Base-by-base conservation (phyloP, 176 grass and related monocot genomes). In the Saccharum officinarum region DNA sequence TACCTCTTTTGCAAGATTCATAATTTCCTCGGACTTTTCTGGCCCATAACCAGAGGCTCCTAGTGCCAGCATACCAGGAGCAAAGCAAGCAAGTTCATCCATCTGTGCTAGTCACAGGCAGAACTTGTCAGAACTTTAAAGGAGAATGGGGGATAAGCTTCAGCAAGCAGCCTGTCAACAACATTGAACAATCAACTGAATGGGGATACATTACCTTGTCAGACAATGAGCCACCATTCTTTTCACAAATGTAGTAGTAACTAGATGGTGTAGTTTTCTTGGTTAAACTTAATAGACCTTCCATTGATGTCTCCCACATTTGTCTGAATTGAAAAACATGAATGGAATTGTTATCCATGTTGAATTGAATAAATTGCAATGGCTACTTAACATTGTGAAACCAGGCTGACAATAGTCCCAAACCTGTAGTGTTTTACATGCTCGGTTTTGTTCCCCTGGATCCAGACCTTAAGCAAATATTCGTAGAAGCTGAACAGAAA, bases 261-360 rank as follows among this genome's bases (percentile, higher is more conserved):
- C 86, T 97, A 83, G 97, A 97, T 8, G 97, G 92, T 44, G 88
- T 97, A 64, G 92, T 94, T 94, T 89, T 94, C 80, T 55, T 90
- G 49, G 88, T 88, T 85, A 99, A 92, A 83, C 92, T 99, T 84
- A 91, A 33, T 79, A 99, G 78, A 75, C 97, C 97, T 88, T 99
- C 97, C 97, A 99, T 99, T 83, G 97, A 99, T 83, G 90, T 97
- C 61, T 98, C 97, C 97, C 97, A 98, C 97, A 98, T 98, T 98
- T 98, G 38, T 89, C 97, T 95, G 79, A 41, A 74, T 69, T 38
- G 26, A 86, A 77, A 44, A 90, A 68, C 39, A 64, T 40, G 69
- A 76, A 90, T 64, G 76, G 13, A 71, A 67, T 71, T 64, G 10
- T 70, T 52, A 55, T 81, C 61, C 52, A 83, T 9, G 33, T 67